Evolutionary conservation across 2,329 filamentous ascomycete species (phyloP).

Genomic region (Curvularia lunata): DNA sequence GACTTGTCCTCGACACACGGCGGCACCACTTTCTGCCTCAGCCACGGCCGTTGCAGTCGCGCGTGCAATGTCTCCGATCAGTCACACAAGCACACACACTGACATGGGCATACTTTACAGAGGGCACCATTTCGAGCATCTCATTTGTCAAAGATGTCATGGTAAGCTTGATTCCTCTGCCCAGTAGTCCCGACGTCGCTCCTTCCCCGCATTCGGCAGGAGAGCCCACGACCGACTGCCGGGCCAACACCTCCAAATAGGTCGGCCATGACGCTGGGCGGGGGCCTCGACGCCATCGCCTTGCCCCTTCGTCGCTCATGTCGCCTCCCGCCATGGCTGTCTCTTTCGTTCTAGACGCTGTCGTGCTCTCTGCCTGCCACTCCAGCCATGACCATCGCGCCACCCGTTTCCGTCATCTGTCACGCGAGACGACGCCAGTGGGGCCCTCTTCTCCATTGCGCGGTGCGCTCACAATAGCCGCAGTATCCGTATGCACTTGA

Average conservation of each 20-base stretch:
- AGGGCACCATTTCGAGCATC: conserved; percentile 83
- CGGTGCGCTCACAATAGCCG: conserved; percentile 41
- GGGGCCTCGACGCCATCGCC: conserved; percentile 27
- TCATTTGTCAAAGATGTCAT: conserved; percentile 83
- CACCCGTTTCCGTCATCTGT: conserved; percentile 31
- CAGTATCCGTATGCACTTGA: conserved; percentile 80
- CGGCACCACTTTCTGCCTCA: conserved; percentile 32
- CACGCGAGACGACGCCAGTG: conserved; percentile 34
- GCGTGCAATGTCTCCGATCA: not conserved
- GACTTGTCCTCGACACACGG: not conserved
- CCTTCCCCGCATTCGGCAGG: conserved; percentile 42
- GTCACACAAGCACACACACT: conserved; percentile 31
- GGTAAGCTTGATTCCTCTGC: conserved; percentile 60
- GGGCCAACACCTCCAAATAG: conserved; percentile 29
- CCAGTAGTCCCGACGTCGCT: conserved; percentile 14
- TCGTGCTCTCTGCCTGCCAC: conserved; percentile 23
- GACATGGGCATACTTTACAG: conserved; percentile 53
- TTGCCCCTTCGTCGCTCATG: conserved; percentile 24
- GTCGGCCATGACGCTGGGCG: conserved; percentile 31
- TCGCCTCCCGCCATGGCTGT: conserved; percentile 37
- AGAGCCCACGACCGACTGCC: conserved; percentile 26
- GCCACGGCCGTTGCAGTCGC: conserved; percentile 27
- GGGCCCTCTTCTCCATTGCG: conserved; percentile 22
- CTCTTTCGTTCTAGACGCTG: conserved; percentile 19
- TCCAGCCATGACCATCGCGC: conserved; percentile 26